A percentile compares a stretch with the other conserved stretches of the same genome.
Conservation (phyloP, 2,329 filamentous ascomycete genomes). For the Arthrobotrys conoides region DNA sequence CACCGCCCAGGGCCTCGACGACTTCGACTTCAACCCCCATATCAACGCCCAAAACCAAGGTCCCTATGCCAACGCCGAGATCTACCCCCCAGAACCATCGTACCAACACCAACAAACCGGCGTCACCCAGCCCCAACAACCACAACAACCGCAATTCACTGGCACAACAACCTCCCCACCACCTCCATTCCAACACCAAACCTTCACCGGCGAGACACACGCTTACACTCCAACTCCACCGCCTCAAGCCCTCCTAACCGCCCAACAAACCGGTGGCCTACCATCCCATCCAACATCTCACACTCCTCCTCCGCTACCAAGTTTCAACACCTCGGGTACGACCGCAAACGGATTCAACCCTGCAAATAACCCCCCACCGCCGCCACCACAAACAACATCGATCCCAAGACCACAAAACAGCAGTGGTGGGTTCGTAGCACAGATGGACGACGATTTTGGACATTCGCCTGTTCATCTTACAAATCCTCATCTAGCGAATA, state of each 20-base stretch:
- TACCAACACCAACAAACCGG: slow-evolving; percentile 54
- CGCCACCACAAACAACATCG: not conserved
- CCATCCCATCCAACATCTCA: slow-evolving; percentile 9
- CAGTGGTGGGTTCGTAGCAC: slow-evolving; percentile 43
- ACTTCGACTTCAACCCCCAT: slow-evolving; percentile 58
- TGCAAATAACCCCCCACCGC: slow-evolving; percentile 15
- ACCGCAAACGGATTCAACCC: slow-evolving; percentile 21
- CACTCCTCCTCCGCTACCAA: slow-evolving; percentile 1
- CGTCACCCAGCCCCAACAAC: slow-evolving; percentile 31
- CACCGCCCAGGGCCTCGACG: slow-evolving; percentile 12
- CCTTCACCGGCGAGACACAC: slow-evolving; percentile 40
- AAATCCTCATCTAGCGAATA: slow-evolving; percentile 31
- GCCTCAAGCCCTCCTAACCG: slow-evolving; percentile 14
- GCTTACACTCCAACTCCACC: slow-evolving; percentile 34
- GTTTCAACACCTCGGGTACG: slow-evolving; percentile 16
- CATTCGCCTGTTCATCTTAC: slow-evolving; percentile 54
- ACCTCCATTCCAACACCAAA: slow-evolving; percentile 41
- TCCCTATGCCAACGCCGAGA: slow-evolving; percentile 56
- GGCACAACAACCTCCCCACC: slow-evolving; percentile 41
- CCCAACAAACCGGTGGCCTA: slow-evolving; percentile 3
- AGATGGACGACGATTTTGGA: slow-evolving; percentile 59
- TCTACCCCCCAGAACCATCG: slow-evolving; percentile 57
- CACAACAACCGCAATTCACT: slow-evolving; percentile 40
- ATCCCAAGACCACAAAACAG: slow-evolving; percentile 9
- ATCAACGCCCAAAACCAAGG: slow-evolving; percentile 60